phyloP scores from a whole-genome alignment of 352 stramenopile genomes.

The Pythium insidiosum region DNA sequence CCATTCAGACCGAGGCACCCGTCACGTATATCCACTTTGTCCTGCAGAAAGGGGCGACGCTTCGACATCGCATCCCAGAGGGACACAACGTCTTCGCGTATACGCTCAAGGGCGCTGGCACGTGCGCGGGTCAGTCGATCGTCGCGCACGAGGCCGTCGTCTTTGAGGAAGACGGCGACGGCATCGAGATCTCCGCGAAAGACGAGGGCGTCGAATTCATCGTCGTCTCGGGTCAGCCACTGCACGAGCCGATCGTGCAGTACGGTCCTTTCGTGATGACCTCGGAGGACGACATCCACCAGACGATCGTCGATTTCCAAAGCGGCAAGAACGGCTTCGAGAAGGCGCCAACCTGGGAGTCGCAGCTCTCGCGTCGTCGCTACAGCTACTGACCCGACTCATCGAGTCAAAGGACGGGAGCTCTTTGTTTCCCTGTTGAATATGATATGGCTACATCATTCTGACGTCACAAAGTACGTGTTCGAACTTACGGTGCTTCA shows the following conservation, averaged over 20 bases:
- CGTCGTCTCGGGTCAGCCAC: constrained; percentile 38
- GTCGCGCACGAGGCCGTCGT: no score
- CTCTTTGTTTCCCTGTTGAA: no score
- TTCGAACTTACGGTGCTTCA: no score
- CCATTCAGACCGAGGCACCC: no score
- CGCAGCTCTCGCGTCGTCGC: constrained; percentile 24
- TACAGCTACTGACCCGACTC: constrained; percentile 9
- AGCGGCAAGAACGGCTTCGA: constrained; percentile 57
- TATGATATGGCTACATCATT: no score
- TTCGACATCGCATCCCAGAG: constrained; percentile 28
- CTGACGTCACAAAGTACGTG: no score
- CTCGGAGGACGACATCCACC: constrained; percentile 36
- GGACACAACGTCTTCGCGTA: constrained; percentile 1
- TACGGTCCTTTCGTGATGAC: constrained; percentile 75
- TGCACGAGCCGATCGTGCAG: constrained; percentile 57
- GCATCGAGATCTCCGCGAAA: constrained; percentile 31
- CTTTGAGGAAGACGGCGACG: constrained; percentile 40
- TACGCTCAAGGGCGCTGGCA: no score
- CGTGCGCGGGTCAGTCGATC: constrained; percentile 32
- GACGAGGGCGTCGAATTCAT: constrained; percentile 42
- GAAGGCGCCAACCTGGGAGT: constrained; percentile 44
- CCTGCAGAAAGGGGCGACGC: no score
- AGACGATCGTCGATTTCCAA: constrained; percentile 51
- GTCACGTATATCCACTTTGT: no score
- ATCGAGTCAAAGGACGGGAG: no score